Conservation (phyloP, 371 early-diverging fungal species). For the Mortierella sp. region DNA sequence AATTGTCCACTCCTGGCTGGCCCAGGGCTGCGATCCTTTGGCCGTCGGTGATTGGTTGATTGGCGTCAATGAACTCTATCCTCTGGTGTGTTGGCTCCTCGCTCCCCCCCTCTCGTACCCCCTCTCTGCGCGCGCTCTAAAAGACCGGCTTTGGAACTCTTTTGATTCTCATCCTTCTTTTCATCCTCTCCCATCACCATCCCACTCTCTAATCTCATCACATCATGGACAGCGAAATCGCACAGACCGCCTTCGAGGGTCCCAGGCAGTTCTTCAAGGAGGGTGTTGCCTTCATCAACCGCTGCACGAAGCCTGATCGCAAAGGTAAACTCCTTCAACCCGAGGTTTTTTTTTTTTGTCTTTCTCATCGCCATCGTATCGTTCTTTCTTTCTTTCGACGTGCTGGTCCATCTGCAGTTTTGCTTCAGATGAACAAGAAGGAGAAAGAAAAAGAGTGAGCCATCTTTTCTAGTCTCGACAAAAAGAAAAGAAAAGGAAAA, state of each 20-base stretch:
- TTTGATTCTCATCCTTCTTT: conserved; percentile 32
- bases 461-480: too few species aligned
- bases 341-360: background rate
- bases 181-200: conserved; percentile 8
- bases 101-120: conserved; percentile 2
- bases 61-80: background rate
- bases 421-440: too few species aligned
- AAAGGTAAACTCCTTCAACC: conserved; percentile 70
- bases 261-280: conserved; percentile 94
- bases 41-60: conserved; percentile 42
- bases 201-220: background rate
- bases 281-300: conserved; percentile 87
- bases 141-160: conserved; percentile 9
- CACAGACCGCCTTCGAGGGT: conserved; percentile 77
- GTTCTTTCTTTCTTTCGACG: background rate
- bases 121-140: conserved; percentile 11
- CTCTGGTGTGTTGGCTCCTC: background rate
- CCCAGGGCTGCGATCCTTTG: conserved; percentile 18
- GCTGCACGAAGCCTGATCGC: conserved; percentile 97
- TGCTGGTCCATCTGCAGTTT: too few species aligned
- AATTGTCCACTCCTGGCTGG: too few species aligned
- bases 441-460: too few species aligned
- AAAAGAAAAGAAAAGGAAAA: too few species aligned
- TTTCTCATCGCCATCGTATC: too few species aligned
- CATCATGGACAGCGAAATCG: conserved; percentile 57